These are phyloP conservation scores for Candida michaelii DNA, from an alignment of 805 yeast genomes.

Conservation along the genomic window DNA sequence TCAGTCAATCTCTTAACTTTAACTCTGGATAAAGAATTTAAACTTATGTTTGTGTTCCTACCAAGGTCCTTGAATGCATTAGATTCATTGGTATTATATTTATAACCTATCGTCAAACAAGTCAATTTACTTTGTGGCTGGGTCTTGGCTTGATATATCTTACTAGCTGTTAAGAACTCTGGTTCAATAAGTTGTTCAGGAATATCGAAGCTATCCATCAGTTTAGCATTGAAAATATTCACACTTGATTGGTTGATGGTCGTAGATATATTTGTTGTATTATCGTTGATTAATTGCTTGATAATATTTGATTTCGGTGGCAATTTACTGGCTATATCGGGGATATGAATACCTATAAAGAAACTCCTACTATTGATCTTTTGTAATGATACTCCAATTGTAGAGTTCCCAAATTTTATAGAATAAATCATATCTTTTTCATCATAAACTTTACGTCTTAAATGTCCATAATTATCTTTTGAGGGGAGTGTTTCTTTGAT, in stretches of 20 bases:
- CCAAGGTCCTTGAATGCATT: constrained; percentile 29
- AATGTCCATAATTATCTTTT: constrained; percentile 24
- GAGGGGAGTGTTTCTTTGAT: background rate
- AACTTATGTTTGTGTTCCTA: constrained; percentile 24
- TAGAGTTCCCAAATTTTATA: constrained; percentile 17
- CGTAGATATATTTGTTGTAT: constrained; percentile 3
- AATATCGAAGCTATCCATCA: constrained; percentile 17
- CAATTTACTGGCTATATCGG: constrained; percentile 39
- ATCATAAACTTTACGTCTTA: constrained; percentile 24
- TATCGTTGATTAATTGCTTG: constrained; percentile 5
- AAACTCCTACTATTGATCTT: constrained; percentile 36
- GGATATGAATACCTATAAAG: constrained; percentile 39
- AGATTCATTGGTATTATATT: constrained; percentile 32
- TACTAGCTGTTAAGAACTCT: constrained; percentile 12
- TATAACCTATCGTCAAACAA: constrained; percentile 37
- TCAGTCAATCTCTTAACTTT: constrained; percentile 23
- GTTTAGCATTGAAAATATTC: constrained; percentile 18
- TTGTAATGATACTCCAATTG: constrained; percentile 37
- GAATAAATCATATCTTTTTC: constrained; percentile 34
- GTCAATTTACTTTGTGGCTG: constrained; percentile 14
- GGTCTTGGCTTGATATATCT: background rate
- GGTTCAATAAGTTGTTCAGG: constrained; percentile 20
- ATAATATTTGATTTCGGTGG: constrained; percentile 28
- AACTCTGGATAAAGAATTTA: constrained; percentile 26
- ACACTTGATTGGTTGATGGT: background rate